These are phyloP conservation scores for Litsea cubeba DNA, from an alignment of 164 flowering plant genomes.

Conservation along the genomic window DNA sequence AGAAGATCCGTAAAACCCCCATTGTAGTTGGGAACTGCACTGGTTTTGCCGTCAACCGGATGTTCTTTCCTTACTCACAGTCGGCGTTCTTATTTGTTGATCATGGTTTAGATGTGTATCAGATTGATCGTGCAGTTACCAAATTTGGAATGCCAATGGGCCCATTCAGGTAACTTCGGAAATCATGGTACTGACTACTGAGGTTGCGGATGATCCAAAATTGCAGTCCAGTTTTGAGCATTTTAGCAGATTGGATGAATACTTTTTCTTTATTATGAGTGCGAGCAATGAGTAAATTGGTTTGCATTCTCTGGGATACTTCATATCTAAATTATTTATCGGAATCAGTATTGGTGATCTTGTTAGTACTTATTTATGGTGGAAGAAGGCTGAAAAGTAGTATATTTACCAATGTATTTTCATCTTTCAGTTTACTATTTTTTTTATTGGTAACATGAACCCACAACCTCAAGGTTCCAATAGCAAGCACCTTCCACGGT, in stretches of 20 bases:
- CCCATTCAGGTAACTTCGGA: constrained; percentile 66
- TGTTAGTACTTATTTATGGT: neutral
- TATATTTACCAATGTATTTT: too few species aligned
- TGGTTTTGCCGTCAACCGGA: constrained; percentile 92
- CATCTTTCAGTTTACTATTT: neutral
- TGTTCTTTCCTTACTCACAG: constrained; percentile 90
- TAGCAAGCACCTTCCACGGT: too few species aligned
- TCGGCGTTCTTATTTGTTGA: constrained; percentile 74
- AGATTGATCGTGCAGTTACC: constrained; percentile 68
- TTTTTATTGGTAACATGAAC: too few species aligned
- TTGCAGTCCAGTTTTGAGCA: too few species aligned
- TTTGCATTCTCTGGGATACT: neutral
- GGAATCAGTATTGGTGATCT: neutral
- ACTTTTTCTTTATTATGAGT: too few species aligned
- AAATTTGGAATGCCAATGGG: constrained; percentile 99
- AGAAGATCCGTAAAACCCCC: constrained; percentile 81
- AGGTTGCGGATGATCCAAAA: too few species aligned
- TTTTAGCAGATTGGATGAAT: too few species aligned
- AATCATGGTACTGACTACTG: neutral
- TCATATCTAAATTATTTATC: neutral
- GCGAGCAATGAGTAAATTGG: neutral
- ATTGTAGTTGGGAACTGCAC: constrained; percentile 93
- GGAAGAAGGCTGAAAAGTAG: neutral
- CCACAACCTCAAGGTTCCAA: too few species aligned
- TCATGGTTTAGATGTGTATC: constrained; percentile 71